Conservation (phyloP, 257 asterid genomes). For the Rubia yunnanensis region DNA sequence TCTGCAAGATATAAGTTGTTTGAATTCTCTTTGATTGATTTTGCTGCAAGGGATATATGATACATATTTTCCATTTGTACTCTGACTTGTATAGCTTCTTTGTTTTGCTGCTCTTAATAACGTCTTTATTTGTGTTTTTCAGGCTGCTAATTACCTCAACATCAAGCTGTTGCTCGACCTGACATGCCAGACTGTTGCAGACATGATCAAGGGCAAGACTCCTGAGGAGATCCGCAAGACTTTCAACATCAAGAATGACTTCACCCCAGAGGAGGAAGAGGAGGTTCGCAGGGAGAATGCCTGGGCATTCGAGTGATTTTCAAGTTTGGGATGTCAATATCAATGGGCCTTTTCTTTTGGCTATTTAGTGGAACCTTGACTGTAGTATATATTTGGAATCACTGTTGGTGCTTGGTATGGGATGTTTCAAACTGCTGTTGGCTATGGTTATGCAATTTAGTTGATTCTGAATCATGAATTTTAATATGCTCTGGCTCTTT, state of each 20-base stretch:
- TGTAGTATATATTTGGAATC: slow-evolving; percentile 12
- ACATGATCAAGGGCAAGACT: slow-evolving; percentile 60
- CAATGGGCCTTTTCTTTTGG: background rate
- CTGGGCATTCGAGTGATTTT: slow-evolving; percentile 59
- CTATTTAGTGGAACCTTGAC: background rate
- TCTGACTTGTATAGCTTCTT: too few species aligned
- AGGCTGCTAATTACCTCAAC: slow-evolving; percentile 77
- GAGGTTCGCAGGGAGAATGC: slow-evolving; percentile 62
- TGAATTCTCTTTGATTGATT: too few species aligned
- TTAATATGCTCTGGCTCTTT: background rate
- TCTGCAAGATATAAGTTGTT: too few species aligned
- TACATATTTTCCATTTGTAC: too few species aligned
- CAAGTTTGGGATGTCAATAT: background rate
- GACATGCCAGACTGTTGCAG: slow-evolving; percentile 56
- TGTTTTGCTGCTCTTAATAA: too few species aligned
- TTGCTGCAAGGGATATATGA: too few species aligned
- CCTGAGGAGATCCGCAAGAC: slow-evolving; percentile 63
- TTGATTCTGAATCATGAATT: background rate
- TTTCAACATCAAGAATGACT: slow-evolving; percentile 61
- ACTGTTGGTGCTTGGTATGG: background rate
- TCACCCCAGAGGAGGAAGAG: slow-evolving; percentile 58
- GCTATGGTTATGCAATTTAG: background rate
- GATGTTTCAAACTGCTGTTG: background rate
- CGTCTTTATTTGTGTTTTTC: too few species aligned
- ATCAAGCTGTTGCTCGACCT: slow-evolving; percentile 59